Percentiles rank a stretch among this genome's conserved stretches.
These are phyloP conservation scores for Leishmania amazonensis DNA, from an alignment of 208 protist species.

Conservation along the genomic window DNA sequence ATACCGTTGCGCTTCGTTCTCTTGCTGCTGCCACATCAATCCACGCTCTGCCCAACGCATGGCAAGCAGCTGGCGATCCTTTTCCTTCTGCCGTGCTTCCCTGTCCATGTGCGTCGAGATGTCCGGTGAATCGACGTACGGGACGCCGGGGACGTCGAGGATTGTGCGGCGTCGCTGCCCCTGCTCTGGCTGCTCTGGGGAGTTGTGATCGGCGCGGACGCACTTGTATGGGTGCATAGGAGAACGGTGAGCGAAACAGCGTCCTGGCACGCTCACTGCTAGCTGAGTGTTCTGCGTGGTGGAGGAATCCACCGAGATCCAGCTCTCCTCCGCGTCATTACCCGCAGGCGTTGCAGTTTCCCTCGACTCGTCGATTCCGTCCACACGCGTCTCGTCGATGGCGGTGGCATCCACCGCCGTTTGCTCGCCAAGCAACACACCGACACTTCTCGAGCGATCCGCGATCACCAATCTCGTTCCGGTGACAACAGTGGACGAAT, in stretches of 20 bases:
- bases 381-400: background rate
- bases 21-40: constrained; percentile 30
- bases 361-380: background rate
- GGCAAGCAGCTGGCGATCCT: constrained; percentile 17
- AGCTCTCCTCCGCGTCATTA: background rate
- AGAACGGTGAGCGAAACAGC: constrained; percentile 11
- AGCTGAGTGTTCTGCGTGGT: background rate
- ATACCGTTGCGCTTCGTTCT: constrained; percentile 27
- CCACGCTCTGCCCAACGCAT: constrained; percentile 36
- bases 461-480: background rate
- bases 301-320: background rate
- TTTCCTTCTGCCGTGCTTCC: constrained; percentile 18
- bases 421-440: background rate
- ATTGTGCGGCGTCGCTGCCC: constrained; percentile 19
- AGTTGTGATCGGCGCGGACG: background rate
- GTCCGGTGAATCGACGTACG: constrained; percentile 34
- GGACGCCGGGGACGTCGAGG: constrained; percentile 26
- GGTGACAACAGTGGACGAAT: background rate
- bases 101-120: constrained; percentile 24
- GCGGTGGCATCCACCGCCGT: background rate
- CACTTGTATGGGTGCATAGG: background rate
- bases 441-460: background rate
- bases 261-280: background rate
- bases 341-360: background rate
- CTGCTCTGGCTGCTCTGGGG: background rate